Conservation (phyloP, 805 yeast species). For the Kodamaea neixiangensis region DNA sequence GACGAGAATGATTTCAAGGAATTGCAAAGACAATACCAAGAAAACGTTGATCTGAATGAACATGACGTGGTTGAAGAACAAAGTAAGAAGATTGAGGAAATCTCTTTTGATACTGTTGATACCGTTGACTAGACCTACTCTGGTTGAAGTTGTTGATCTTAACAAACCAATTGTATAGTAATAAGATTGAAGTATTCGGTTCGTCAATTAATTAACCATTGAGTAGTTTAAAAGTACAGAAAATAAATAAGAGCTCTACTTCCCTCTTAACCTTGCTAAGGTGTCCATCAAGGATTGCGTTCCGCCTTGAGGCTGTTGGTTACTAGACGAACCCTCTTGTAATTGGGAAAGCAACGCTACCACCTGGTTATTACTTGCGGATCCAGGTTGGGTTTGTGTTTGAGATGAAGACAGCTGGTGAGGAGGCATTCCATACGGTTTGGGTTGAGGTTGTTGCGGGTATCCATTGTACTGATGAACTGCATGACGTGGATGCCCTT, state of each 20-base stretch:
- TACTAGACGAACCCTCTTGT: constrained; percentile 17
- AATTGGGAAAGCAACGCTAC: constrained; percentile 30
- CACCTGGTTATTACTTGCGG: constrained; percentile 25
- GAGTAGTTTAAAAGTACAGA: background rate
- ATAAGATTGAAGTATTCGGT: background rate
- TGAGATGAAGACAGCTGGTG: background rate
- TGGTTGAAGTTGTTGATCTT: background rate
- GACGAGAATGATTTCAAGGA: constrained; percentile 68
- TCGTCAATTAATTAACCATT: background rate
- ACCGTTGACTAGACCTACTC: constrained; percentile 14
- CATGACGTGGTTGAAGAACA: constrained; percentile 6
- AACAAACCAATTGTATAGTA: background rate
- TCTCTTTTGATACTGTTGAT: constrained; percentile 14
- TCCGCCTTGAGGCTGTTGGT: constrained; percentile 16
- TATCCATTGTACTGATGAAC: constrained; percentile 5
- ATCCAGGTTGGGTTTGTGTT: constrained; percentile 14
- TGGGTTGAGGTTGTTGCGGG: constrained; percentile 12
- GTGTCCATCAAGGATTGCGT: constrained; percentile 34
- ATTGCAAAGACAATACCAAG: constrained; percentile 50
- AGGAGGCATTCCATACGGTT: constrained; percentile 17
- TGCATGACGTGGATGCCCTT: constrained; percentile 10
- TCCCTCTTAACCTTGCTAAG: constrained; percentile 36
- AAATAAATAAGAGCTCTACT: constrained; percentile 15
- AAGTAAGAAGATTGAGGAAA: constrained; percentile 10
- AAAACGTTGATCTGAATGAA: constrained; percentile 19